Conservation (phyloP, 1,139 yeast species). For the Petasospora rhodanensis region DNA sequence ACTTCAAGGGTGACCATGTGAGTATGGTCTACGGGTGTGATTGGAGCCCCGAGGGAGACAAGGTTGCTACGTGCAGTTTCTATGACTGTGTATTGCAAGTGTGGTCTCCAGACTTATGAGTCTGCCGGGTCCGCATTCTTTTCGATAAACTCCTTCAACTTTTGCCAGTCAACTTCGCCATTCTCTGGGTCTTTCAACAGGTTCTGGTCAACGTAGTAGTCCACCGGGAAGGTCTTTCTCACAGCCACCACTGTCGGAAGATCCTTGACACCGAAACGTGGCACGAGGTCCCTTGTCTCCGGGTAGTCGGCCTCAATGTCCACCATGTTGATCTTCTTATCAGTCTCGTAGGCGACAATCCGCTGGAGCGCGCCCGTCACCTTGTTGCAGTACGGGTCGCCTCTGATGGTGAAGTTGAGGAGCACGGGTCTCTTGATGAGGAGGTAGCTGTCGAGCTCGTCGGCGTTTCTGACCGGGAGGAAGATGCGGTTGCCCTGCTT, state of each 20-base stretch:
- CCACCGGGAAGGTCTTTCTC: constrained; percentile 60
- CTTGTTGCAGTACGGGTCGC: constrained; percentile 57
- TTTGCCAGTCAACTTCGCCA: constrained; percentile 45
- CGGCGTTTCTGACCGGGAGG: constrained; percentile 40
- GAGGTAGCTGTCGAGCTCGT: constrained; percentile 54
- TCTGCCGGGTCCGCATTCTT: constrained; percentile 31
- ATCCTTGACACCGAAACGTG: constrained; percentile 49
- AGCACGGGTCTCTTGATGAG: constrained; percentile 57
- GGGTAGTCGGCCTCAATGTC: constrained; percentile 67
- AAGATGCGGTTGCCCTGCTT: constrained; percentile 34
- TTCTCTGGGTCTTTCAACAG: constrained; percentile 31
- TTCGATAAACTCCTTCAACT: constrained; percentile 55
- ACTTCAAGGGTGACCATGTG: constrained; percentile 68
- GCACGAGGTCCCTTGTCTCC: constrained; percentile 48
- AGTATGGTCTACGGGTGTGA: constrained; percentile 97
- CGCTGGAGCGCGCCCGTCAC: constrained; percentile 60
- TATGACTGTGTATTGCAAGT: constrained; percentile 76
- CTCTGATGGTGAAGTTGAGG: constrained; percentile 67
- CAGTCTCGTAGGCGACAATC: constrained; percentile 50
- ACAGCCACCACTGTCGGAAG: constrained; percentile 68
- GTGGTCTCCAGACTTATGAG: constrained; percentile 45
- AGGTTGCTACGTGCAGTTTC: constrained; percentile 78
- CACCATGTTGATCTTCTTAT: constrained; percentile 53
- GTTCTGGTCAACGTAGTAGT: constrained; percentile 40
- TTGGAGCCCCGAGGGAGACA: constrained; percentile 52